Evolutionary conservation across 73 alveolate species (phyloP).

Genomic region (Tetrahymena thermophila): DNA sequence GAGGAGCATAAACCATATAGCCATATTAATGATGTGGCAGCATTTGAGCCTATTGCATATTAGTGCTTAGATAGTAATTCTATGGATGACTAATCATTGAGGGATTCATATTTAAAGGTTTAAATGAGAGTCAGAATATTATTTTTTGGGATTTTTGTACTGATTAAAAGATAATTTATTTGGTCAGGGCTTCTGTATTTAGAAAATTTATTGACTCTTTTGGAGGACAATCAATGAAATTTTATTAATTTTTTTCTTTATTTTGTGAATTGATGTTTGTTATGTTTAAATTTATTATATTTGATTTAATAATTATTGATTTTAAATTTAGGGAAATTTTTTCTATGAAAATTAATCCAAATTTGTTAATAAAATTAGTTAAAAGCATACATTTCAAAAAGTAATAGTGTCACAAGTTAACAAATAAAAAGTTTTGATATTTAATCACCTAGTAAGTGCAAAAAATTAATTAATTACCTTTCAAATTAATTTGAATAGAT

Average conservation of each 20-base stretch:
- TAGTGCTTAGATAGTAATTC: not conserved
- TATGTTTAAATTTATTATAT: not conserved
- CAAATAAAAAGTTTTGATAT: not conserved
- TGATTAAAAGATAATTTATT: not conserved
- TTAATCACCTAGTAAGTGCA: not conserved
- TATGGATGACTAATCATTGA: not conserved
- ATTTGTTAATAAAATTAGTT: not conserved
- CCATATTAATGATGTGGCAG: not conserved
- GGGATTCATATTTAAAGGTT: not conserved
- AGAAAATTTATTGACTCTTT: not conserved
- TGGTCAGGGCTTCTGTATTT: not conserved
- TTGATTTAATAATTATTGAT: not conserved
- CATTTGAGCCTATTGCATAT: not conserved
- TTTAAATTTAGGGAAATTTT: not conserved
- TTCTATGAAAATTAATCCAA: not conserved
- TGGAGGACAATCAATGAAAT: not conserved
- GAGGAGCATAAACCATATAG: not conserved
- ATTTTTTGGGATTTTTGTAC: too few species aligned
- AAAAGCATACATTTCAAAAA: not conserved
- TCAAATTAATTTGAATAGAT: not conserved
- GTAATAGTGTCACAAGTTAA: not conserved
- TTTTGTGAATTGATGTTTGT: not conserved
- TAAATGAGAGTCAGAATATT: not conserved
- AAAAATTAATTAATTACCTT: too few species aligned
- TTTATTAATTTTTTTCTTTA: not conserved